Conservation (phyloP, 768 basidiomycete genomes). For the Harrya chromipes region DNA sequence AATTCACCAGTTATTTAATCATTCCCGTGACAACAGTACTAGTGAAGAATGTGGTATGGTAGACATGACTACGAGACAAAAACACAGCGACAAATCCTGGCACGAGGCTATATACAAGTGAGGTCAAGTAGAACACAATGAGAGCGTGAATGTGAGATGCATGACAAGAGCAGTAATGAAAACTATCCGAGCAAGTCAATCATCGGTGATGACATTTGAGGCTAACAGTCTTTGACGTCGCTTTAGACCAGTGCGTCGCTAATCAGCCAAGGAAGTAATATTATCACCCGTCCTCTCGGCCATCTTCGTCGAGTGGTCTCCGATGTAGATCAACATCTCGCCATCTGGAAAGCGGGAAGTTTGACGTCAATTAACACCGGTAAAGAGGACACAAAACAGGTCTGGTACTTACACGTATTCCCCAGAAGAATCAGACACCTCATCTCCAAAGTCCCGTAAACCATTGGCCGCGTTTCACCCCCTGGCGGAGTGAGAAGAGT, state of each 20-base stretch:
- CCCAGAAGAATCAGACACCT: background rate
- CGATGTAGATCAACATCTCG: slow-evolving; percentile 14
- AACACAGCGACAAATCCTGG: background rate
- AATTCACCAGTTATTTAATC: too few relatives aligned
- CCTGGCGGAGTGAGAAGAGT: slow-evolving; percentile 10
- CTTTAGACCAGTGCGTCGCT: background rate
- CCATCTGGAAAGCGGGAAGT: slow-evolving; percentile 9
- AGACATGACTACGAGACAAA: too few relatives aligned
- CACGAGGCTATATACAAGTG: background rate
- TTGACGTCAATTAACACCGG: background rate
- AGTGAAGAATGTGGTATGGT: too few relatives aligned
- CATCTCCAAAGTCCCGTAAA: background rate
- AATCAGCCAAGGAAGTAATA: background rate
- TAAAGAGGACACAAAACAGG: background rate
- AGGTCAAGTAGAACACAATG: background rate
- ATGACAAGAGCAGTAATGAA: background rate
- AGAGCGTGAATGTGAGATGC: background rate
- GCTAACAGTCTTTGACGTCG: background rate
- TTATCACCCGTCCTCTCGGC: slow-evolving; percentile 5
- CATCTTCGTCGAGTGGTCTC: slow-evolving; percentile 21
- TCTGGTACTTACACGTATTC: slow-evolving; percentile 11
- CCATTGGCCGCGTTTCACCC: background rate
- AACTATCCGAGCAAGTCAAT: background rate
- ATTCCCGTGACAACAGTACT: too few relatives aligned
- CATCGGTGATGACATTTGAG: too few relatives aligned